Evolutionary conservation across 139 green algal species (phyloP).

Genomic region (Asterochloris sp.): DNA sequence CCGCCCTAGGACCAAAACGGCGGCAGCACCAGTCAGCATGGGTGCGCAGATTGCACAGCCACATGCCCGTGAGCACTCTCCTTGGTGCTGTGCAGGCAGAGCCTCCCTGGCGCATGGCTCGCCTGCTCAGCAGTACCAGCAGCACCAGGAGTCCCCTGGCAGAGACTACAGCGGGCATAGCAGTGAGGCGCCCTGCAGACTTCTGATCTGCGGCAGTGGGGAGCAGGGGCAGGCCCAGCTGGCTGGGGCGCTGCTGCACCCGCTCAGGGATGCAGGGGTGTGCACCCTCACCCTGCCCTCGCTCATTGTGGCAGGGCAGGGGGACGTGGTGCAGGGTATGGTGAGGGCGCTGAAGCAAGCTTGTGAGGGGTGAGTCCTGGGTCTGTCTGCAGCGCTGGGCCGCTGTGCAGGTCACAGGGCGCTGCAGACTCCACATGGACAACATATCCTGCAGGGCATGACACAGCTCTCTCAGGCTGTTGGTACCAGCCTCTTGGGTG

Average conservation of each 20-base stretch:
- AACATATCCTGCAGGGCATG: background rate
- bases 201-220: constrained; percentile 35
- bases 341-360: constrained; percentile 1
- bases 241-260: constrained; percentile 30
- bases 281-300: constrained; percentile 39
- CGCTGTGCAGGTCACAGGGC: too few species aligned
- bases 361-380: background rate
- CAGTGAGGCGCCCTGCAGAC: constrained; percentile 17
- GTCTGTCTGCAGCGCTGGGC: background rate
- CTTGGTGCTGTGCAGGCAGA: background rate
- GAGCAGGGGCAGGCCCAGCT: constrained; percentile 31
- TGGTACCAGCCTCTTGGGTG: background rate
- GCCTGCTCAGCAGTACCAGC: background rate
- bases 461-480: background rate
- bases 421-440: background rate
- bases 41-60: too few species aligned
- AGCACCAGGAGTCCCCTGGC: background rate
- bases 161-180: background rate
- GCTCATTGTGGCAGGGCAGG: constrained; percentile 23
- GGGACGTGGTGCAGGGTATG: constrained; percentile 18
- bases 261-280: constrained; percentile 26
- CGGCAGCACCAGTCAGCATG: too few species aligned
- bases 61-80: too few species aligned
- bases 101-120: too few species aligned
- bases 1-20: too few species aligned